A percentile compares a stretch with the other conserved stretches of the same genome.
phyloP scores from a whole-genome alignment of 1,284 basidiomycete genomes.

The Amylostereum areolatum region DNA sequence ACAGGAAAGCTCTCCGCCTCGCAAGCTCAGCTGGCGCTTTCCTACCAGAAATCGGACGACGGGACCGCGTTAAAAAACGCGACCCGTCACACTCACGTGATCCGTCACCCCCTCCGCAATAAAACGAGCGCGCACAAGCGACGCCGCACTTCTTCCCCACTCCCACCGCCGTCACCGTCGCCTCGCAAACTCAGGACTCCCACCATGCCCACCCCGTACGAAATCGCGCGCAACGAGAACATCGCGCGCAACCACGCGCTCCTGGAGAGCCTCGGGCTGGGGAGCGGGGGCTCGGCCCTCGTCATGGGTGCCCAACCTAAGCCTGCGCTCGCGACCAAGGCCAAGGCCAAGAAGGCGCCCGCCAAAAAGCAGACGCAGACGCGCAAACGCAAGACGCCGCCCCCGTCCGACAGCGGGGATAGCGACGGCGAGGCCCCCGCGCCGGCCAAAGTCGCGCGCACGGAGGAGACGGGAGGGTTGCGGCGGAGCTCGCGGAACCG shows the following conservation, averaged over 20 bases:
- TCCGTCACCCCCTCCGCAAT: background rate
- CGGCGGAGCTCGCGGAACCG: conserved; percentile 63
- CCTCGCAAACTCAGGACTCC: background rate
- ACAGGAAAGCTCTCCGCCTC: too few relatives aligned
- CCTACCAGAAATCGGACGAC: too few relatives aligned
- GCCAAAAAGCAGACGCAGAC: conserved; percentile 33
- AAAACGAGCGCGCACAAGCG: background rate
- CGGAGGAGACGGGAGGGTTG: conserved; percentile 19
- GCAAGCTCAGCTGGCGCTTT: too few relatives aligned
- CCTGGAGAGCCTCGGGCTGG: conserved; percentile 37
- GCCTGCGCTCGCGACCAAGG: conserved; percentile 24
- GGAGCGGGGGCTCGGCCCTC: conserved; percentile 11
- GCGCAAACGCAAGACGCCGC: conserved; percentile 25
- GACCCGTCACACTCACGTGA: conserved; percentile 9
- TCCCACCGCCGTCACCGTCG: background rate
- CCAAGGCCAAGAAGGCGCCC: too few relatives aligned
- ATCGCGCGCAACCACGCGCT: conserved; percentile 44
- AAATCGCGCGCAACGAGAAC: conserved; percentile 39
- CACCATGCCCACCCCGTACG: conserved; percentile 29
- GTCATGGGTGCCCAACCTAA: conserved; percentile 7
- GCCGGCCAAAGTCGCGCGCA: background rate
- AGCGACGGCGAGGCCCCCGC: conserved; percentile 11
- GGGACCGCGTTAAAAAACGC: too few relatives aligned
- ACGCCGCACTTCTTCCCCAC: background rate
- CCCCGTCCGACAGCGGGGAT: conserved; percentile 19